phyloP scores from a whole-genome alignment of 345 rosid species.

The Conringia planisiliqua region DNA sequence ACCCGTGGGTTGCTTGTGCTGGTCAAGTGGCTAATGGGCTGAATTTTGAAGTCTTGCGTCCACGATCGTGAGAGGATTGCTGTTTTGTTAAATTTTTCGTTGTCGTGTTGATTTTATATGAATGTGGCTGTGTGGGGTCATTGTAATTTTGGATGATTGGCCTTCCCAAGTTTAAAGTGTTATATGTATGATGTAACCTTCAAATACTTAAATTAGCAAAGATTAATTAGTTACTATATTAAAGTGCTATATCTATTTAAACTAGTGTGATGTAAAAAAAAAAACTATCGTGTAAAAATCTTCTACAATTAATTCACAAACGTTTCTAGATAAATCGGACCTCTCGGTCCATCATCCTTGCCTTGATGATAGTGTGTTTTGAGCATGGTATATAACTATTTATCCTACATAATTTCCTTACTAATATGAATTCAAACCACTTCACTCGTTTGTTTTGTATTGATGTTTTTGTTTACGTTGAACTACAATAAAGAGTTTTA shows the following conservation, averaged over 20 bases:
- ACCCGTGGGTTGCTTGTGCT: constrained; percentile 52
- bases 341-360: background rate
- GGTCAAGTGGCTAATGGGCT: constrained; percentile 30
- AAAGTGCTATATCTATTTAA: background rate
- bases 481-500: background rate
- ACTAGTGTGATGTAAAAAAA: background rate
- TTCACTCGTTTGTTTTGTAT: background rate
- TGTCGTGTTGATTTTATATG: background rate
- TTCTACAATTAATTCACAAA: too few relatives aligned
- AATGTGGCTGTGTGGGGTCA: constrained; percentile 17
- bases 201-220: constrained; percentile 1
- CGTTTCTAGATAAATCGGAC: background rate
- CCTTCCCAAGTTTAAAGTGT: background rate
- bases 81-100: background rate
- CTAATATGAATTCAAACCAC: too few relatives aligned
- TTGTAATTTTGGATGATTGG: constrained; percentile 27
- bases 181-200: constrained; percentile 10
- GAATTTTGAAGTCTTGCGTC: constrained; percentile 36
- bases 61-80: constrained; percentile 15
- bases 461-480: background rate
- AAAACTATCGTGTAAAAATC: background rate
- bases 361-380: too few relatives aligned
- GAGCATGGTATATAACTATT: too few relatives aligned
- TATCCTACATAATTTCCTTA: background rate
- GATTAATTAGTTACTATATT: background rate